Conservation (phyloP, 2,329 filamentous ascomycete genomes). For the Monosporascus ibericus region DNA sequence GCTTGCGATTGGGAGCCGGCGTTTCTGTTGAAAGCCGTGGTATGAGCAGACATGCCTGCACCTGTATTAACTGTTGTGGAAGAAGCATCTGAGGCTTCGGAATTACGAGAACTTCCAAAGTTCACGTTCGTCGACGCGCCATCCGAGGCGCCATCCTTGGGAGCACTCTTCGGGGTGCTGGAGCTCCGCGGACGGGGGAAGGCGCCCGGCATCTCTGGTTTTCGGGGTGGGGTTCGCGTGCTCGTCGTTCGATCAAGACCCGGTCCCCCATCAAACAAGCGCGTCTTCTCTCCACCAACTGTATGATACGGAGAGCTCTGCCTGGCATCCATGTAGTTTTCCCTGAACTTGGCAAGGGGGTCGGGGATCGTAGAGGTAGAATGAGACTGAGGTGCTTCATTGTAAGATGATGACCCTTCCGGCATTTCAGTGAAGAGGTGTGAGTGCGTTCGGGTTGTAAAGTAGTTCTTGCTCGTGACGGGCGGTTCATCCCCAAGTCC, state of each 20-base stretch:
- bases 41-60: slow-evolving; percentile 4
- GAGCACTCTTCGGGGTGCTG: slow-evolving; percentile 17
- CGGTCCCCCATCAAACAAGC: slow-evolving; percentile 45
- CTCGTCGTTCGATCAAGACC: slow-evolving; percentile 40
- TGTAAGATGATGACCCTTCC: slow-evolving; percentile 9
- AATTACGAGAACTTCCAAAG: slow-evolving; percentile 18
- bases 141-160: slow-evolving; percentile 9
- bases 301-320: slow-evolving; percentile 52
- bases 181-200: slow-evolving; percentile 23
- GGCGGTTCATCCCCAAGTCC: slow-evolving; percentile 46
- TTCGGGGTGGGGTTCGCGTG: slow-evolving; percentile 31
- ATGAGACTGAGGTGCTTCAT: slow-evolving; percentile 7
- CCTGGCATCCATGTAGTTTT: slow-evolving; percentile 40
- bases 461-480: slow-evolving; percentile 45
- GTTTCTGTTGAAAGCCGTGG: slow-evolving; percentile 3
- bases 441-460: slow-evolving; percentile 28
- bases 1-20: slow-evolving; percentile 11
- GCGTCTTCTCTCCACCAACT: slow-evolving; percentile 52
- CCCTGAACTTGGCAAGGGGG: slow-evolving; percentile 42
- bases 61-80: slow-evolving; percentile 8
- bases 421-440: slow-evolving; percentile 23
- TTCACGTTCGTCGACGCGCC: slow-evolving; percentile 4
- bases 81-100: slow-evolving; percentile 21
- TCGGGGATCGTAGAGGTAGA: slow-evolving; percentile 31
- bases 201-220: slow-evolving; percentile 16